Base-by-base conservation (phyloP, 176 grass and related monocot species). In the Canna indica region DNA sequence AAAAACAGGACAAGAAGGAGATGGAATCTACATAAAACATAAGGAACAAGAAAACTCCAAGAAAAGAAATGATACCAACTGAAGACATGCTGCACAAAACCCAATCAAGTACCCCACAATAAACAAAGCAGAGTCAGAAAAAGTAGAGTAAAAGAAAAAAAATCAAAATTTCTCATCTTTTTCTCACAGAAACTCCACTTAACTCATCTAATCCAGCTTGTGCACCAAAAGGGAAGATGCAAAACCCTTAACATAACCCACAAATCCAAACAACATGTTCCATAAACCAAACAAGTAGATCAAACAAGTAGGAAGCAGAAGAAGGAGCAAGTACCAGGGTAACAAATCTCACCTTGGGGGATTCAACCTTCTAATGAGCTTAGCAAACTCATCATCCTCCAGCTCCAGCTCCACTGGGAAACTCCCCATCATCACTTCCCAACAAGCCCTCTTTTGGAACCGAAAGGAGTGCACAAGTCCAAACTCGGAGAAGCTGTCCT, bases 351-450 rank as follows among this genome's bases (percentile, higher is more conserved):
- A 68, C 65, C 65, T 68, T 4, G 65, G 65, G 18, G 36, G 39
- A 38, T 68, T 68, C 24, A 45, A 45, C 39, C 65, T 44, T n/a
- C 39, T 39, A 5, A 68, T 68, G 20, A 68, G n/a, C 24, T 68
- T 68, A 7, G 36, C 20, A 27, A 44, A 68, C n/a, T 39, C 65
- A 68, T 68, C 65, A 7, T 68, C 65, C 1, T 42, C 65, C 59
- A 33, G 13, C 30, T 63, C 59, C 59, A 34, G 12, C 30, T 33
- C 59, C 5, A 34, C 59, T 7, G 59, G 29, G 18, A 14, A 17
- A 5, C 15, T 63, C 59, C 15, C 14, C 59, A 63, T 63, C 29
- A 11, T 58, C 25, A 26, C 17, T 58, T 11, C 41, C 41, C 4
- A 44, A 8, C 41, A 11, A 8, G 41, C 41, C 41, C 2, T 44